Evolutionary conservation across 371 early-diverging fungal species (phyloP).

Genomic region (Haplosporangium sp.): DNA sequence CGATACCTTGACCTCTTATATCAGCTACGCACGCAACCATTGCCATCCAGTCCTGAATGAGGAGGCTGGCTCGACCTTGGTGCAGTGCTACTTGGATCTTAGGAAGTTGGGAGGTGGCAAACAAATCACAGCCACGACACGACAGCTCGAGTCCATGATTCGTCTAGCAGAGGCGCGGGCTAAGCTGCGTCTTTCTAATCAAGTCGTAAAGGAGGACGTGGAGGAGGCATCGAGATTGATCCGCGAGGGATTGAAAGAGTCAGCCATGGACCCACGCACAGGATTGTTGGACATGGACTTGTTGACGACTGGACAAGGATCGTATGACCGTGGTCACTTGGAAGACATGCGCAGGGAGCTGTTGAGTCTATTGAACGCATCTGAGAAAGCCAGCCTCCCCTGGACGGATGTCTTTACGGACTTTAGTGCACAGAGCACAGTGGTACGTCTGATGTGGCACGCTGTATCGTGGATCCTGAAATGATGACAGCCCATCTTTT

Average conservation of each 20-base stretch:
- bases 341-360: slow-evolving; percentile 63
- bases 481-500: neutral
- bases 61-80: slow-evolving; percentile 82
- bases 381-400: slow-evolving; percentile 54
- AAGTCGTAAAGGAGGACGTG: slow-evolving; percentile 86
- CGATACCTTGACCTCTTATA: slow-evolving; percentile 88
- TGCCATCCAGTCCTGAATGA: slow-evolving; percentile 88
- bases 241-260: slow-evolving; percentile 92
- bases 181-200: slow-evolving; percentile 83
- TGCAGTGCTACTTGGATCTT: slow-evolving; percentile 89
- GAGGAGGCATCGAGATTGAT: slow-evolving; percentile 89
- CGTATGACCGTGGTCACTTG: slow-evolving; percentile 64
- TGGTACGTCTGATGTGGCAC: slow-evolving; percentile 54
- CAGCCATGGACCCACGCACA: slow-evolving; percentile 98
- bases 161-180: slow-evolving; percentile 99
- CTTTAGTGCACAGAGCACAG: slow-evolving; percentile 64
- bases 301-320: slow-evolving; percentile 88
- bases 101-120: slow-evolving; percentile 86
- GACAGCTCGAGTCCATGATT: slow-evolving; percentile 99
- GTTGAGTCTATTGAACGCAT: slow-evolving; percentile 55
- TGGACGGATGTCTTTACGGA: slow-evolving; percentile 58
- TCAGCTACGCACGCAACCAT: slow-evolving; percentile 88
- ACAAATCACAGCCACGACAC: slow-evolving; percentile 96
- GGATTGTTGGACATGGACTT: slow-evolving; percentile 98
- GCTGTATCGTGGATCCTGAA: neutral